phyloP scores from a whole-genome alignment of 2,329 filamentous ascomycete species.

The Monosporascus cannonballus region DNA sequence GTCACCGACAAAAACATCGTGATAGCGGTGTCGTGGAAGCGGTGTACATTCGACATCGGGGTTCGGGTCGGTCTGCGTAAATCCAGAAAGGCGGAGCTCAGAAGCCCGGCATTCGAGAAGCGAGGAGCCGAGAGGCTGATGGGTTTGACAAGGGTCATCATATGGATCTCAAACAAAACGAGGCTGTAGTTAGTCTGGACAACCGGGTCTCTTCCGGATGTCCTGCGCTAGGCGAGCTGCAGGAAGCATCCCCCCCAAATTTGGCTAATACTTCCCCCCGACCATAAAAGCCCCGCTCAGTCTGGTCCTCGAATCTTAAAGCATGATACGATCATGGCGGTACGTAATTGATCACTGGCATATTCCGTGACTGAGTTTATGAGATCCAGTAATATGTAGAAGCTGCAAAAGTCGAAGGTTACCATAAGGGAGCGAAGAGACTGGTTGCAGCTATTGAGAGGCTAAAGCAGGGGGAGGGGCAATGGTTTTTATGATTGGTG shows the following conservation, averaged over 20 bases:
- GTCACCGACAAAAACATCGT: not conserved
- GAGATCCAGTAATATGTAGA: not conserved
- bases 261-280: not conserved
- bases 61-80: not conserved
- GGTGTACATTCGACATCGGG: not conserved
- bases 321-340: not conserved
- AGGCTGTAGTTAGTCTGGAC: not conserved
- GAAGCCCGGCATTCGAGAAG: not conserved
- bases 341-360: not conserved
- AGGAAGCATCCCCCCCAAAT: not conserved
- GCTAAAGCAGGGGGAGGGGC: not conserved
- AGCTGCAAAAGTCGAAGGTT: not conserved
- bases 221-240: not conserved
- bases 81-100: not conserved
- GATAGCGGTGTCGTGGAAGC: not conserved
- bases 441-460: not conserved
- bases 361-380: not conserved
- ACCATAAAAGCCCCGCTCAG: not conserved
- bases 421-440: not conserved
- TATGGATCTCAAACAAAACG: not conserved
- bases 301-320: not conserved
- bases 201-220: not conserved
- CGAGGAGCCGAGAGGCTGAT: not conserved
- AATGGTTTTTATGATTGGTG: not conserved
- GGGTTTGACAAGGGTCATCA: not conserved